Evolutionary conservation across 169 alveolate species (phyloP).

Genomic region (Eimeria acervulina): DNA sequence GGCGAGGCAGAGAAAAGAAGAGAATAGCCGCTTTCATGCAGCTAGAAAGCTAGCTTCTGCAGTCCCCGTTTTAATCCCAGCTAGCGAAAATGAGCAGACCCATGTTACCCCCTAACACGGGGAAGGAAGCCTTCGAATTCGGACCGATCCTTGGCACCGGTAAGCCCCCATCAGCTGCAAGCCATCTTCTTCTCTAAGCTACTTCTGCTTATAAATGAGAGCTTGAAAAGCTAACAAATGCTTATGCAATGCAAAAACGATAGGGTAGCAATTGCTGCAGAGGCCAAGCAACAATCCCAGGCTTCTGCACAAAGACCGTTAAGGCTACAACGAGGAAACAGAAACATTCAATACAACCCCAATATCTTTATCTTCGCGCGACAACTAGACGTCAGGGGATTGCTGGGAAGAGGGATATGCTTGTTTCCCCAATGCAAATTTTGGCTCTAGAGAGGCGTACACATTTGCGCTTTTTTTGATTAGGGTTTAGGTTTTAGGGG

Average conservation of each 20-base stretch:
- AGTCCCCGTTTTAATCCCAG: not conserved
- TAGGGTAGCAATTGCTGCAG: not conserved
- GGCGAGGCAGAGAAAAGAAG: slow-evolving; percentile 17
- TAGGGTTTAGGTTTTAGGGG: not conserved
- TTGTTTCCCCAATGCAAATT: not conserved
- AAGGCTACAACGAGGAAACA: not conserved
- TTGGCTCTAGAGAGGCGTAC: not conserved
- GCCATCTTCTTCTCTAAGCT: not conserved
- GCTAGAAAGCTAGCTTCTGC: not conserved
- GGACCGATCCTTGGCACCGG: slow-evolving; percentile 82
- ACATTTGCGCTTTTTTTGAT: not conserved
- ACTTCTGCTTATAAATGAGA: no score
- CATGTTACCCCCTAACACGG: slow-evolving; percentile 88
- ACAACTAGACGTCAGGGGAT: no score
- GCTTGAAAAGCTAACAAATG: no score
- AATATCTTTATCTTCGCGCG: not conserved
- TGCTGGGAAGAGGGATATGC: not conserved
- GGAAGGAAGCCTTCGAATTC: slow-evolving; percentile 82
- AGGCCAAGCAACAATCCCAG: no score
- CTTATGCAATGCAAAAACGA: not conserved
- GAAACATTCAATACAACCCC: no score
- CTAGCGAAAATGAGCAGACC: slow-evolving; percentile 88
- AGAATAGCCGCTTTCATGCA: not conserved
- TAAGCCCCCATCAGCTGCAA: not conserved
- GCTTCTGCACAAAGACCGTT: no score